Conservation (phyloP, 306 rosid genomes). For the Alnus rubra region DNA sequence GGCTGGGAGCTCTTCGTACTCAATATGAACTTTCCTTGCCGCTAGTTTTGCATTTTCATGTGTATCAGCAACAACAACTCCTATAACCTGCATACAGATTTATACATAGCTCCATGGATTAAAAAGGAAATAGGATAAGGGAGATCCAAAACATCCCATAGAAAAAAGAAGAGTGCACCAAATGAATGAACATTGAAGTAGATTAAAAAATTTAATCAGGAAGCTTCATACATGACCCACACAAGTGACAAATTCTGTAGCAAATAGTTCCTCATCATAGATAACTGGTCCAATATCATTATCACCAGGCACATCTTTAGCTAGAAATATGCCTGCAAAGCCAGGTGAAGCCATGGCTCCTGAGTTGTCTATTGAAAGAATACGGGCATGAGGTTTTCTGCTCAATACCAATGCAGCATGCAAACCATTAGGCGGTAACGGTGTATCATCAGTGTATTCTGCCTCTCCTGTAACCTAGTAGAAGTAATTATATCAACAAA, state of each 20-base stretch:
- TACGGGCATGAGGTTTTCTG: constrained; percentile 86
- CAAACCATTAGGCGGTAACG: constrained; percentile 66
- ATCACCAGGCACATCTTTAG: constrained; percentile 72
- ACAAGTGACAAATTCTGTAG: constrained; percentile 73
- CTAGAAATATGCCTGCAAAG: constrained; percentile 65
- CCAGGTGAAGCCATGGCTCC: constrained; percentile 72
- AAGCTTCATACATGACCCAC: constrained; percentile 84
- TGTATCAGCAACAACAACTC: constrained; percentile 89
- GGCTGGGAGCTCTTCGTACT: constrained; percentile 85
- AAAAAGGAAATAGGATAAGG: neutral
- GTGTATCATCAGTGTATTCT: constrained; percentile 77
- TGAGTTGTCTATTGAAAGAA: constrained; percentile 65
- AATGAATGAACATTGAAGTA: constrained; percentile 7
- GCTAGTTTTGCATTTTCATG: constrained; percentile 94
- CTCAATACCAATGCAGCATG: constrained; percentile 91
- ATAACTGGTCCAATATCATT: constrained; percentile 70
- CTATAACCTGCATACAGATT: constrained; percentile 63
- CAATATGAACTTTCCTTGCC: constrained; percentile 62
- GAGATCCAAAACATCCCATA: neutral
- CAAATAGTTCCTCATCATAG: constrained; percentile 84
- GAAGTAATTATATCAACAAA: constrained; percentile 27
- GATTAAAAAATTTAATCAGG: constrained; percentile 4
- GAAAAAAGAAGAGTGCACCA: neutral
- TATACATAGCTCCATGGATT: constrained; percentile 11
- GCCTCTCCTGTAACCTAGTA: constrained; percentile 93